A percentile compares a stretch with the other conserved stretches of the same genome.
These are phyloP conservation scores for Rheum nobile DNA, from an alignment of 148 eudicot genomes.

Conservation along the genomic window DNA sequence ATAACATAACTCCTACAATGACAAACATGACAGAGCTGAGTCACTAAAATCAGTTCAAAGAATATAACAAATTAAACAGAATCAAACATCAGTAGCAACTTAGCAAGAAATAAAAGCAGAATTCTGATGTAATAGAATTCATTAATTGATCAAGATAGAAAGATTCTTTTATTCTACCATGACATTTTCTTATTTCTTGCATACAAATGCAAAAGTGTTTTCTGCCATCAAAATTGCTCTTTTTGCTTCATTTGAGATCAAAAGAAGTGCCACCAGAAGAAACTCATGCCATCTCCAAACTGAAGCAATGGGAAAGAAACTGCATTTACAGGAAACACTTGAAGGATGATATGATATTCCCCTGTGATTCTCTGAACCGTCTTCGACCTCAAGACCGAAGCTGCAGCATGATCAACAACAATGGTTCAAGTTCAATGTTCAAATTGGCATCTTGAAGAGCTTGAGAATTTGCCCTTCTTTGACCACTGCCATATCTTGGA, in stretches of 20 bases:
- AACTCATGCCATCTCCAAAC: not conserved
- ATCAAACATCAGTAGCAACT: not conserved
- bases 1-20: no score
- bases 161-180: not conserved
- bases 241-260: no score
- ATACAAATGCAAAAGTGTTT: not conserved
- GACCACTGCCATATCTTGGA: conserved; percentile 72
- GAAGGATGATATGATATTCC: no score
- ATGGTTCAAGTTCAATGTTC: no score
- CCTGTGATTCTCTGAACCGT: no score
- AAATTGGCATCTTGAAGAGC: conserved; percentile 19
- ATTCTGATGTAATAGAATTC: not conserved
- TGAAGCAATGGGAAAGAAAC: conserved; percentile 18
- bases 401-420: no score
- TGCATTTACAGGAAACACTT: no score
- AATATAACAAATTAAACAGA: not conserved
- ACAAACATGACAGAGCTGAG: not conserved
- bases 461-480: conserved; percentile 28
- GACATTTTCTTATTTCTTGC: not conserved
- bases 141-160: not conserved
- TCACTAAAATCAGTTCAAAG: not conserved
- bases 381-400: no score
- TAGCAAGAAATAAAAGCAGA: not conserved
- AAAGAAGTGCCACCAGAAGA: no score
- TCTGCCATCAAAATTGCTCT: not conserved